Percentiles rank a stretch among this genome's conserved stretches.
phyloP scores from a whole-genome alignment of 2,329 filamentous ascomycete species.

The Cercospora brassicicola region DNA sequence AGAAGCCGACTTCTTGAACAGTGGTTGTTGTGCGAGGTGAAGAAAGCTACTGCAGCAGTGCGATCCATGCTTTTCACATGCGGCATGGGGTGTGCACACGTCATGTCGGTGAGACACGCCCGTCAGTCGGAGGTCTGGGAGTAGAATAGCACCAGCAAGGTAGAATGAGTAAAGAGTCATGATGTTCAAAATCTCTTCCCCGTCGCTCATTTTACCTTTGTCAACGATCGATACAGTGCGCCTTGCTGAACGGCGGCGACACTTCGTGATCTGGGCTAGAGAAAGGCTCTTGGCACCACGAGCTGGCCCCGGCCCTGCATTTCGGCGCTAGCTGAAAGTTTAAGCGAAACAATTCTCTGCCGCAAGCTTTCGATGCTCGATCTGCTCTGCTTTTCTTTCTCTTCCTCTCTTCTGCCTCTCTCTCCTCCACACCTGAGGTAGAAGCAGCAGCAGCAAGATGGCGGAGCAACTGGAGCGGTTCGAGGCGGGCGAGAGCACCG shows the following conservation, averaged over 20 bases:
- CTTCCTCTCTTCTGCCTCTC: conserved; percentile 4
- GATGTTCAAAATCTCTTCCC: background rate
- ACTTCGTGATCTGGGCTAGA: conserved; percentile 7
- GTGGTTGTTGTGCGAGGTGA: background rate
- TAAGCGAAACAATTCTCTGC: conserved; percentile 9
- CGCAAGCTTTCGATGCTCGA: conserved; percentile 1
- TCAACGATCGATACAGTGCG: background rate
- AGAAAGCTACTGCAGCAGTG: background rate
- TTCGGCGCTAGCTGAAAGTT: conserved; percentile 1
- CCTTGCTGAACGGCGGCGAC: conserved; percentile 1
- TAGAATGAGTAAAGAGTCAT: background rate
- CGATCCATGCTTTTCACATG: background rate
- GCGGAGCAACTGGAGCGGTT: conserved; percentile 29
- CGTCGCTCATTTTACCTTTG: background rate
- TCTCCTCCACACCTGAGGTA: conserved; percentile 9
- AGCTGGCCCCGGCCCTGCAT: background rate
- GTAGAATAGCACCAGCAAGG: background rate
- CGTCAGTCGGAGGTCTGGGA: background rate
- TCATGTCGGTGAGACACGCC: background rate
- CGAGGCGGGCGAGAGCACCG: conserved; percentile 29
- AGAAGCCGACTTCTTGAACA: conserved; percentile 48
- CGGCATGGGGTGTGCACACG: background rate
- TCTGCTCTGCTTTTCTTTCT: background rate
- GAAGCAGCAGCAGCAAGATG: conserved; percentile 28
- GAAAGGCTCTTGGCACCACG: background rate